phyloP scores from a whole-genome alignment of 2,329 filamentous ascomycete species.

The Fusarium vanettenii region DNA sequence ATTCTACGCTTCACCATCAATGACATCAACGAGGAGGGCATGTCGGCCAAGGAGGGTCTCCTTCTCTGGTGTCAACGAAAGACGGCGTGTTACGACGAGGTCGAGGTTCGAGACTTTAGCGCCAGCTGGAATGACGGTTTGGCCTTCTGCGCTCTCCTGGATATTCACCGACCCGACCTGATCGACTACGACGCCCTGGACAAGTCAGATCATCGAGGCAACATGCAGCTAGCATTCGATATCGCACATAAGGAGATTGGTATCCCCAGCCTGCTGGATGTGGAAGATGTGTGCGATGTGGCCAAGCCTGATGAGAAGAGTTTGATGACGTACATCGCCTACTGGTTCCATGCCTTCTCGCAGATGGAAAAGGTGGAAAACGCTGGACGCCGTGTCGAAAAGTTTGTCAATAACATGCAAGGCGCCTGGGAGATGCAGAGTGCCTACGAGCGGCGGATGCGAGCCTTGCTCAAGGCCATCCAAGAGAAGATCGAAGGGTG shows the following conservation, averaged over 20 bases:
- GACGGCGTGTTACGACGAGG: constrained; percentile 97
- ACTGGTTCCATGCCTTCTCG: constrained; percentile 99
- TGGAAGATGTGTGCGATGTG: constrained; percentile 98
- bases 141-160: constrained; percentile 94
- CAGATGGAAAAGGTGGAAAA: constrained; percentile 99
- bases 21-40: constrained; percentile 97
- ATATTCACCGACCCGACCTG: constrained; percentile 96
- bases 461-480: constrained; percentile 81
- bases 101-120: constrained; percentile 95
- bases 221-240: constrained; percentile 98
- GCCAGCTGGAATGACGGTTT: constrained; percentile 97
- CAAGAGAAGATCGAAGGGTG: constrained; percentile 78
- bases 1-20: constrained; percentile 98
- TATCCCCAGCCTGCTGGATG: constrained; percentile 93
- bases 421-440: constrained; percentile 99
- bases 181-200: constrained; percentile 97
- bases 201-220: constrained; percentile 92
- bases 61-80: constrained; percentile 98
- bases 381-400: constrained; percentile 93
- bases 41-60: constrained; percentile 96
- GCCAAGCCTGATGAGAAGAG: constrained; percentile 95
- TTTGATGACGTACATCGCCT: constrained; percentile 99
- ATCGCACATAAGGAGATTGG: constrained; percentile 97
- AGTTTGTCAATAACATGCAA: constrained; percentile 99
- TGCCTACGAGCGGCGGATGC: constrained; percentile 92